Percentiles rank a stretch among this genome's conserved stretches.
These are phyloP conservation scores for Diaporthe sp. DNA, from an alignment of 2,329 filamentous ascomycete species.

Conservation along the genomic window DNA sequence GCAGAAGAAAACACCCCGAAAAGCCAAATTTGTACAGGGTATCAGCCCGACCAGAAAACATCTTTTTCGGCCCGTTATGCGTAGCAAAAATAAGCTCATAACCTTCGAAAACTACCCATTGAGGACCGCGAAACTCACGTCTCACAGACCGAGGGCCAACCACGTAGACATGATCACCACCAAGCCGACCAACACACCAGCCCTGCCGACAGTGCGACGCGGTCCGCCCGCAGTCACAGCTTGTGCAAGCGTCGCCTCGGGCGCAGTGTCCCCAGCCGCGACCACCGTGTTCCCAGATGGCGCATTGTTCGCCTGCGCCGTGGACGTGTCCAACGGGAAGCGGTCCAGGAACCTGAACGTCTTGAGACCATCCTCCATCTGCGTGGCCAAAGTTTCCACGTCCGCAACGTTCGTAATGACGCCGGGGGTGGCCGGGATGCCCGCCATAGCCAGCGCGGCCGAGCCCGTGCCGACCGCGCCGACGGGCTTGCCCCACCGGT, in stretches of 20 bases:
- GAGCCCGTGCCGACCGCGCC: slow-evolving; percentile 66
- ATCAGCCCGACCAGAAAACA: neutral
- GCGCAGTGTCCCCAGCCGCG: neutral
- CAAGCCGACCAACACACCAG: neutral
- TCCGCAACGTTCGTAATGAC: slow-evolving; percentile 54
- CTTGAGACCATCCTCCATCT: slow-evolving; percentile 71
- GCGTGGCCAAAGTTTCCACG: slow-evolving; percentile 56
- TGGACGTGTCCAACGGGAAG: slow-evolving; percentile 68
- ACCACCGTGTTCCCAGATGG: neutral
- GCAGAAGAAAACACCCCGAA: neutral
- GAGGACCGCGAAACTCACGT: too few relatives aligned
- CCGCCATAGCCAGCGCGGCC: slow-evolving; percentile 56
- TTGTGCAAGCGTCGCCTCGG: neutral
- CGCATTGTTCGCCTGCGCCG: neutral
- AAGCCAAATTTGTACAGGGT: slow-evolving; percentile 11
- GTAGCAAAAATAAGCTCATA: neutral
- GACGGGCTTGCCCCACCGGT: slow-evolving; percentile 79
- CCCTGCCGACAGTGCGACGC: too few relatives aligned
- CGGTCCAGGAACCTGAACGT: slow-evolving; percentile 77
- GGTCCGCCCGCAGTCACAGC: slow-evolving; percentile 12
- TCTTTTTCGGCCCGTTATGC: slow-evolving; percentile 6
- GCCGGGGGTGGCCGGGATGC: slow-evolving; percentile 59
- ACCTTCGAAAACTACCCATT: neutral
- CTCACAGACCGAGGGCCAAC: neutral
- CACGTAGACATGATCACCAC: neutral